Base-by-base conservation (phyloP, 2,329 filamentous ascomycete genomes). In the Cercospora sesami region DNA sequence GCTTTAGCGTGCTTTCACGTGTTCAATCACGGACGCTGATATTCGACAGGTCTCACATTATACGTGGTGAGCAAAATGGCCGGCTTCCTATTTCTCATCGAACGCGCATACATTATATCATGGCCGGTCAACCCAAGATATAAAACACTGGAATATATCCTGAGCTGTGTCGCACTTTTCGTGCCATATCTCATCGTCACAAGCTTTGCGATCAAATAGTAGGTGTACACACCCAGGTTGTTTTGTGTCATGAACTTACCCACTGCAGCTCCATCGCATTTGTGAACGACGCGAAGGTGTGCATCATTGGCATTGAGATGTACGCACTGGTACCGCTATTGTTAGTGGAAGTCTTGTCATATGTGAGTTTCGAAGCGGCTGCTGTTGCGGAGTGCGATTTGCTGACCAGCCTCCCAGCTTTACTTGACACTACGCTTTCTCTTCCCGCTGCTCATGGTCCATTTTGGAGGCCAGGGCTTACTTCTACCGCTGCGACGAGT, bases 41-140 rank as follows among this genome's bases (percentile, higher is more conserved):
- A 21, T 55, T n/a, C 26, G 9, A 4, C 63, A 71, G 71, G 71
- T 31, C 58, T 73, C 9, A 71, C 68, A n/a, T 31, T 73, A 10
- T 73, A 69, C 39, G 63, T 71, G 21, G 42, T 71, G 23, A 66
- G 64, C 39, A 71, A 73, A 51, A 39, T 63, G 7, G 61, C 66
- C 5, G 65, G 61, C 6, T 68, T 73, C 48, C 36, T 70, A 3
- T 73, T 71, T 63, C 63, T 73, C 28, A 73, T 73, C 61, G 69
- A 71, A 60, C 48, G 71, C 18, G 66, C 66, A n/a, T 73, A 73
- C 64, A 73, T 73, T 18, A 71, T 71, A 23, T 71, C 71, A 9
- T 73, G 69, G 68, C 71, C 71, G 2, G 63, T 68, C 33, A 65
- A 53, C 4, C 68, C 71, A 21, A 51, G 71, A 55, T 45, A 65